Evolutionary conservation across 192 early-diverging fungal genomes (phyloP).

Genomic region (Backusella morwellensis): DNA sequence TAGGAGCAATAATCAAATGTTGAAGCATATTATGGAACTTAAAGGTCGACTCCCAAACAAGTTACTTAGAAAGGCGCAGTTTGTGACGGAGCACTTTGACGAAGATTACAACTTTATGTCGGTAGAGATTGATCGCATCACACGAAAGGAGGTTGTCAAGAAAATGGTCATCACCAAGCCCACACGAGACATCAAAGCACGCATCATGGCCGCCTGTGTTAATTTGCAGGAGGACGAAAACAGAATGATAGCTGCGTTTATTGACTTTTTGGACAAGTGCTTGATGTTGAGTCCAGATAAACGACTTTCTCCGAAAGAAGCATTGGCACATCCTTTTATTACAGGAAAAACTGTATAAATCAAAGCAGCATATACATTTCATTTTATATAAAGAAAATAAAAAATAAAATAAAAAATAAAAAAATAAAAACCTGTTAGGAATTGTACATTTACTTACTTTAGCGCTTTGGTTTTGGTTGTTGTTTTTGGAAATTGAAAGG

Average conservation of each 20-base stretch:
- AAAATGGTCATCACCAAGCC: slow-evolving; percentile 67
- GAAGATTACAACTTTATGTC: slow-evolving; percentile 67
- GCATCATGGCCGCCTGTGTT: slow-evolving; percentile 53
- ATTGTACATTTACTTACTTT: too few species aligned
- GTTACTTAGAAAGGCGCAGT: slow-evolving; percentile 81
- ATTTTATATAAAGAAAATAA: not conserved
- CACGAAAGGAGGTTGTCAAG: slow-evolving; percentile 66
- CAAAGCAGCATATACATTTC: not conserved
- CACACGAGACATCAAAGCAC: slow-evolving; percentile 65
- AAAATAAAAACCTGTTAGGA: too few species aligned
- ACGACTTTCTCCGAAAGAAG: slow-evolving; percentile 82
- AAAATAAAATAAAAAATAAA: not conserved
- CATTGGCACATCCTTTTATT: slow-evolving; percentile 86
- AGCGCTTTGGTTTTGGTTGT: too few species aligned
- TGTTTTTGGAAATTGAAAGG: not conserved
- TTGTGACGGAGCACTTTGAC: slow-evolving; percentile 87
- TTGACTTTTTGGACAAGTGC: slow-evolving; percentile 83
- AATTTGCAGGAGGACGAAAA: slow-evolving; percentile 57
- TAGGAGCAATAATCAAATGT: slow-evolving; percentile 94
- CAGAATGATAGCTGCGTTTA: slow-evolving; percentile 64
- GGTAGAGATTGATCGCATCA: slow-evolving; percentile 59
- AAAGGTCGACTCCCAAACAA: slow-evolving; percentile 87
- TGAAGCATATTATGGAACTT: slow-evolving; percentile 88
- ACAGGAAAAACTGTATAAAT: slow-evolving; percentile 40
- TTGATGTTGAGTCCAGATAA: slow-evolving; percentile 86